Evolutionary conservation across 192 early-diverging fungal species (phyloP), one percentile per base, ranked within the genome.

Genomic region (Spizellomyces sp.): DNA sequence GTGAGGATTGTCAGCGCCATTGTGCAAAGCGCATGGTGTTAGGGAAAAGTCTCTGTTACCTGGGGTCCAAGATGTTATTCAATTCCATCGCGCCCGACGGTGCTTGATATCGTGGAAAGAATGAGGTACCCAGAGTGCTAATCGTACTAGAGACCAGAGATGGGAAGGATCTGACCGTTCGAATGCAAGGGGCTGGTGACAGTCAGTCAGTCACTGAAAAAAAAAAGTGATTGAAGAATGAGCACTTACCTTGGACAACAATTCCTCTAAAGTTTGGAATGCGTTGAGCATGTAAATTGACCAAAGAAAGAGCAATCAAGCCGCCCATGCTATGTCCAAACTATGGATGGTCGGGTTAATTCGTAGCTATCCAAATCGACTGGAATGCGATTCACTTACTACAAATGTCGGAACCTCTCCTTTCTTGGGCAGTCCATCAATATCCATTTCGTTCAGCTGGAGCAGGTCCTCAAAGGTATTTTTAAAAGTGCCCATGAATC

Each of bases 311-410:
- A 17, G 67, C 5, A 8, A 75, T 19, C 10, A 41, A 41, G 14
- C 75, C 74, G 46, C 75, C 75, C 74, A 78, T 52, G 63, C 70
- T 69, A 61, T 87, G 85, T n/a, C 85, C 85, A 41, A 82, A 77
- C 27, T 36, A 36, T 3, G 27, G 27, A 36, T 36, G 27, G 27
- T 36, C 3, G 27, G 27, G 27, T 36, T 36, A 36, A 36, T 36
- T 36, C 27, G 0, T 36, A 36, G 27, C 27, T 0, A 36, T 3
- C 27, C 1, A 36, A 36, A 36, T 36, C 27, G 27, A 36, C 27
- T 0, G 27, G 27, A 36, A 36, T 36, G 3, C 27, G 27, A 36
- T 3, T 36, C 27, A 36, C 27, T 36, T 36, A 36, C 27, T 15
- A 88, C 48, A 67, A 85, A 87, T 57, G 83, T 82, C 42, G 81